Evolutionary conservation across 1,284 basidiomycete genomes (phyloP), one percentile per base, ranked within the genome.

Genomic region (Porogramme epimiltina): DNA sequence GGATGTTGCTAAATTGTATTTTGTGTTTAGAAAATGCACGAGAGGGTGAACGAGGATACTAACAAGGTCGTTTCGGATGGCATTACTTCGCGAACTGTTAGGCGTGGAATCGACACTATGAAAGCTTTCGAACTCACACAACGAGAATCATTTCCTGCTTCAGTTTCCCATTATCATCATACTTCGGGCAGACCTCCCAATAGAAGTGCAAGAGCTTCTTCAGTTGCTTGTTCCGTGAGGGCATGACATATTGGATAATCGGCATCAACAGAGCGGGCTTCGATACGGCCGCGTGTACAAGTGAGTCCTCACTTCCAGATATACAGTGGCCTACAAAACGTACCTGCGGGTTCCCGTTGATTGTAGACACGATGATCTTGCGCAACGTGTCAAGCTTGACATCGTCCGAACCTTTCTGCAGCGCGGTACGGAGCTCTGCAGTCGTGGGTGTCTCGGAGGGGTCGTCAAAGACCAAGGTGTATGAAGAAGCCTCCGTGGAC

Each of bases 71-170:
- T 98, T 98, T 58, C 95, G 91, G 69, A 98, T 94, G 44, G 95
- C 95, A 67, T 98, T 98, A 65, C 93, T 95, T 65, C 31, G 49
- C 20, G 40, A 19, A 40, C 25, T 2, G 51, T 71, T 42, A 24
- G 39, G 42, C 20, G 45, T 38, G 26, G 49, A 42, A 26, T 8
- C 23, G 3, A 16, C 4, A 13, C n/a, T n/a, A n/a, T n/a, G n/a
- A n/a, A n/a, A n/a, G n/a, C n/a, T n/a, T n/a, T n/a, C n/a, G n/a
- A 3, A 84, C 91, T 67, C 70, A 95, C 93, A 96, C 95, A 42
- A 99, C 96, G 42, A 99, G 82, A 66, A 99, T 99, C 97, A 99
- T 99, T 77, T 99, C 97, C 74, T 99, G 97, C 81, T 98, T 98
- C 64, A 99, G 76, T 75, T 98, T 98, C 50, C 97, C 97, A 59